Base-by-base conservation (phyloP, 164 flowering plant genomes). In the Nelumbo lutea region DNA sequence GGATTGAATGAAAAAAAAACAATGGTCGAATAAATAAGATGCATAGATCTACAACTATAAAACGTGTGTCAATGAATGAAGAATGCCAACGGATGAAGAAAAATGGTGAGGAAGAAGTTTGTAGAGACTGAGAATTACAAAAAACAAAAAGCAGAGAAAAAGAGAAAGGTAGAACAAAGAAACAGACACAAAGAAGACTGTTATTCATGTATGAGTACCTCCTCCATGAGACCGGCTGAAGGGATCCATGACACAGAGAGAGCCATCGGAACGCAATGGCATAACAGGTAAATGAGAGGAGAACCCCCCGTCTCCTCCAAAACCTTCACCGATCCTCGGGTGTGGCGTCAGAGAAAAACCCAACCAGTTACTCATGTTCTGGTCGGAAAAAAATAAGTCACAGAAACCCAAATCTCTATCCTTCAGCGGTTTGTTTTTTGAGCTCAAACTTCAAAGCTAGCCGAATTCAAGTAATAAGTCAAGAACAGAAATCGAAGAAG, bases 281-380 rank as follows among this genome's bases (percentile, higher is more conserved):
- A 88, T 84, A 59, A 76, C 76, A 13, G 88, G 66, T 48, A 78
- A 42, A 38, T 73, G 72, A 73, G 71, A 41, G 11, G 73, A 38
- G 66, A 65, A 57, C 0, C 70, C 79, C 6, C 73, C 72, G 0
- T 56, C 65, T 39, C 50, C 66, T 2, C 71, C 75, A 40, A 72
- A 72, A 1, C 75, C 75, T 51, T 78, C 82, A 55, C 82, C 76
- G 62, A 83, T 74, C 42, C 81, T 86, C 64, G 82, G 76, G 81
- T 82, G 89, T 4, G 91, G 86, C 64, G 85, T 81, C 67, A 87
- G 77, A 74, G 96, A 87, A 52, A 90, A 90, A 5, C 91, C 96
- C 80, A 87, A 65, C 96, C 96, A 90, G 52, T 86, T 81, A 68
- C 83, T 87, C 86, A 83, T 89, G 13, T 51, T 64, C 42, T 59